Conservation (phyloP, 192 early-diverging fungal species). For the Gorgonomyces haynaldii region DNA sequence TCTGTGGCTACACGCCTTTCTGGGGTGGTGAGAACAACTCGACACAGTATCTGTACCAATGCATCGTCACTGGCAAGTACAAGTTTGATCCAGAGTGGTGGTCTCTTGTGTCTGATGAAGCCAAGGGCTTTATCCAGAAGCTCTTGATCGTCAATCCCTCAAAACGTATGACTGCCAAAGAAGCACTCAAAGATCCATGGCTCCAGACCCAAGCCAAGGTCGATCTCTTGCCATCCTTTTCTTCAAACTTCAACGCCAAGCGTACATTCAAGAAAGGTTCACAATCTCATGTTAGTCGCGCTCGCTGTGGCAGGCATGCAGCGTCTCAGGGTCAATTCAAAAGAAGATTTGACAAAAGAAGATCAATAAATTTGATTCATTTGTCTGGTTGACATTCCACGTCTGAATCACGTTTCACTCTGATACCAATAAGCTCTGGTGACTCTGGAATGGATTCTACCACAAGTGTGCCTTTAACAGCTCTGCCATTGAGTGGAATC, state of each 20-base stretch:
- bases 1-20: constrained; percentile 44
- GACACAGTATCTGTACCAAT: constrained; percentile 49
- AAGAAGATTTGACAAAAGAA: no score
- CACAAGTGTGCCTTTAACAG: no score
- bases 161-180: constrained; percentile 40
- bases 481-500: no score
- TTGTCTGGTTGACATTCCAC: no score
- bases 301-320: no score
- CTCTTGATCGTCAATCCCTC: constrained; percentile 57
- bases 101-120: constrained; percentile 45
- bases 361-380: no score
- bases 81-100: constrained; percentile 45
- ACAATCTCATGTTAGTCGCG: no score
- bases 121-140: constrained; percentile 67
- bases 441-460: no score
- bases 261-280: constrained; percentile 34
- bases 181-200: constrained; percentile 37
- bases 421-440: no score
- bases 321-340: no score
- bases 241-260: constrained; percentile 55
- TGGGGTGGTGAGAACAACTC: constrained; percentile 25
- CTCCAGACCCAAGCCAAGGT: constrained; percentile 13
- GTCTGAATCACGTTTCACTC: no score
- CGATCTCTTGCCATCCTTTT: constrained; percentile 49
- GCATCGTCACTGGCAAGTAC: constrained; percentile 57